These are phyloP conservation scores for Cryptomeria japonica DNA, from an alignment of 75 land plant genomes.

Conservation along the genomic window DNA sequence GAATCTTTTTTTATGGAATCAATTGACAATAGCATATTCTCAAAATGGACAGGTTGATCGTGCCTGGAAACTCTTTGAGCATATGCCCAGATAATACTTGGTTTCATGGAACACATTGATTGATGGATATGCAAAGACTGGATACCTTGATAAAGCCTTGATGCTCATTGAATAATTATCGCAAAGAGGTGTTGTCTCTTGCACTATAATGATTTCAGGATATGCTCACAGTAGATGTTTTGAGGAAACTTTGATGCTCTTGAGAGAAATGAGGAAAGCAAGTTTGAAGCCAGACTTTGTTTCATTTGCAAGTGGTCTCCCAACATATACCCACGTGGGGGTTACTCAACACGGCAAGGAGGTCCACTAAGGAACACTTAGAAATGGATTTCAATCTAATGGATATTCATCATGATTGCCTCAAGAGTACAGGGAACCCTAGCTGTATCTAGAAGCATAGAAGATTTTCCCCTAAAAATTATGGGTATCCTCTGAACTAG, in stretches of 20 bases:
- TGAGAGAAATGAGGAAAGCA: not conserved
- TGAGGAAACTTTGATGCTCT: not conserved
- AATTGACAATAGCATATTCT: not conserved
- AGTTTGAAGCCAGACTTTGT: conserved; percentile 7
- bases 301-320: conserved; percentile 1
- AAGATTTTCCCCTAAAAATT: no score
- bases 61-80: not conserved
- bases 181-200: not conserved
- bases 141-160: conserved; percentile 6
- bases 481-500: no score
- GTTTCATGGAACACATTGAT: conserved; percentile 12
- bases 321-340: not conserved
- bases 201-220: conserved; percentile 11
- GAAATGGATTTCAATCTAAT: conserved; percentile 10
- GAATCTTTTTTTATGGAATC: conserved; percentile 27
- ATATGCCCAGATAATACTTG: not conserved
- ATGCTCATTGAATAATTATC: conserved; percentile 2
- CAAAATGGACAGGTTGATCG: not conserved
- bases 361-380: conserved; percentile 18
- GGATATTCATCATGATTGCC: no score
- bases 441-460: no score
- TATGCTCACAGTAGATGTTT: not conserved
- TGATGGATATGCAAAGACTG: conserved; percentile 15
- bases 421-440: no score
- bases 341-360: conserved; percentile 10